Base-by-base conservation (phyloP, 2,329 filamentous ascomycete genomes). In the Cryphonectria japonica region DNA sequence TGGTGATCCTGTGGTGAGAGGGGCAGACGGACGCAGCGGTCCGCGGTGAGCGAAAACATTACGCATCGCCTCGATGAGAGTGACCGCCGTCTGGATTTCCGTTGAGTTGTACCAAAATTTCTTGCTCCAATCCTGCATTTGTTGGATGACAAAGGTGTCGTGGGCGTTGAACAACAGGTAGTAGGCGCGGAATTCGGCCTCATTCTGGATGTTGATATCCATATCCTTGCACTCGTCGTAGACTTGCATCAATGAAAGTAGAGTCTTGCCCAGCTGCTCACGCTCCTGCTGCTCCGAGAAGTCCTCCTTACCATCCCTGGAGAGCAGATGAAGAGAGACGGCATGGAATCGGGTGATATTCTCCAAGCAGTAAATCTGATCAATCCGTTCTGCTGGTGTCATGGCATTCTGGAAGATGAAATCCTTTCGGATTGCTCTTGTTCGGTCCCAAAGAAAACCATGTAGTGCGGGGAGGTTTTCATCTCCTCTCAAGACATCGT, bases 281-380 rank as follows among this genome's bases (percentile, higher is more conserved):
- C 89, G 82, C 78, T 92, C 90, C 76, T 92, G 90, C 73, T 90
- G 89, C 75, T 90, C 87, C 5, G 88, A 88, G 75, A 91, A 92
- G 70, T 88, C 87, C 0, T 85, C 84, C 63, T 87, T 84, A 13
- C 85, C 88, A 26, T 85, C 82, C 69, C 85, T 83, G 0, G 88
- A 89, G 67, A 92, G 83, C 59, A 91, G 84, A 77, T 92, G 90
- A 8, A 92, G 81, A 7, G 89, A 84, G 7, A 87, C 88, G 57
- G 90, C 89, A 77, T 92, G 90, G 71, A 92, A 92, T 67, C 90
- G 85, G 16, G 88, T 85, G 70, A 92, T 91, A 34, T 86, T 88
- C 77, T 92, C 90, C 32, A 92, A 82, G 52, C 89, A 89, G 76
- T 90, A 89, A 13, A 92, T 84, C 74, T 91, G 85, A 29, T 86